Conservation (phyloP, 768 basidiomycete species). For the Cystoderma amianthinum region DNA sequence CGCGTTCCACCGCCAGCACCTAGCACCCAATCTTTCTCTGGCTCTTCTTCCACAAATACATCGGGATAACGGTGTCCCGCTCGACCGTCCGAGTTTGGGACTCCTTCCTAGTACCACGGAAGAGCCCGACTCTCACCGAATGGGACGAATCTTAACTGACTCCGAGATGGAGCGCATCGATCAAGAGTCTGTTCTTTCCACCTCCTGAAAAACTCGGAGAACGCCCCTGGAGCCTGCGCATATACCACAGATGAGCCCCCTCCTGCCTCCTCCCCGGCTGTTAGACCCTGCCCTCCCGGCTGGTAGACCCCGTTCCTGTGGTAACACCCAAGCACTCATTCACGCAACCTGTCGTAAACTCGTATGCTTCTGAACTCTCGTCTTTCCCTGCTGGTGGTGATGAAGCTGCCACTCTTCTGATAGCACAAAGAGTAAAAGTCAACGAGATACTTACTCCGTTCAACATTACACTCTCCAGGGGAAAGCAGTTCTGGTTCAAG, state of each 20-base stretch:
- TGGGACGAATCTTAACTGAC: slow-evolving; percentile 24
- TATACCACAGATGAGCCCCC: slow-evolving; percentile 21
- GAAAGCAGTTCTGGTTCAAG: slow-evolving; percentile 10
- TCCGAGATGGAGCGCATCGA: slow-evolving; percentile 29
- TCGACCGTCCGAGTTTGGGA: slow-evolving; percentile 35
- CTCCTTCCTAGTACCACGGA: slow-evolving; percentile 22
- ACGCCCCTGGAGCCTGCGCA: slow-evolving; percentile 20
- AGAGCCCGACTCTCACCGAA: slow-evolving; percentile 21
- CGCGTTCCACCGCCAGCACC: slow-evolving; percentile 33
- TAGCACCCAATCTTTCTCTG: slow-evolving; percentile 30
- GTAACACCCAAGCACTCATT: slow-evolving; percentile 12
- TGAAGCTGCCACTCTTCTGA: slow-evolving; percentile 41
- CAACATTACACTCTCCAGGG: slow-evolving; percentile 12
- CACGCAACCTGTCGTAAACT: slow-evolving; percentile 10
- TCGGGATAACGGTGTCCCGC: slow-evolving; percentile 36
- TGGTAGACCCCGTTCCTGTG: slow-evolving; percentile 26
- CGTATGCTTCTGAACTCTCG: slow-evolving; percentile 22
- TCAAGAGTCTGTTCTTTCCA: slow-evolving; percentile 26
- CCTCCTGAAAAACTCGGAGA: slow-evolving; percentile 11
- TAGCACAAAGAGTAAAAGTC: slow-evolving; percentile 42
- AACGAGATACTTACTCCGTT: slow-evolving; percentile 26
- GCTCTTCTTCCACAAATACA: slow-evolving; percentile 33
- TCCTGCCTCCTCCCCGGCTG: no score
- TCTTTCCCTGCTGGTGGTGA: slow-evolving; percentile 25
- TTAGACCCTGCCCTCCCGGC: no score